phyloP scores from a whole-genome alignment of 305 asterid genomes.

The Solanum hybrid region DNA sequence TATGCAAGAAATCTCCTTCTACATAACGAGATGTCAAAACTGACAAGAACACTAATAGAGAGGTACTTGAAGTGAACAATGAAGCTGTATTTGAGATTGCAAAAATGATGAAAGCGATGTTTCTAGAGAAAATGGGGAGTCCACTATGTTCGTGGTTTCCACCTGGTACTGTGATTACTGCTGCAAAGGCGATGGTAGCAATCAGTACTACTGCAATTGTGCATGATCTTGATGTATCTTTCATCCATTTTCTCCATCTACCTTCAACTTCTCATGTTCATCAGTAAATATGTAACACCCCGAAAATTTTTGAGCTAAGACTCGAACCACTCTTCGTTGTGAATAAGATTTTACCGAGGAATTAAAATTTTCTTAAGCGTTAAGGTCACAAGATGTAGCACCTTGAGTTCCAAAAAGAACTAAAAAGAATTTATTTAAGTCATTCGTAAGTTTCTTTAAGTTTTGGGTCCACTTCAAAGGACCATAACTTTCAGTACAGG shows the following conservation, averaged over 20 bases:
- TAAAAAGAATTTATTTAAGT: no score
- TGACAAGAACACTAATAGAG: conserved; percentile 11
- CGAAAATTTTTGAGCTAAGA: no score
- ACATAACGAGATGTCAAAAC: not conserved
- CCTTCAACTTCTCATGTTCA: not conserved
- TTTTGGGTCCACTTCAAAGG: no score
- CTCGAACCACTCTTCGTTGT: no score
- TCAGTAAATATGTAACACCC: not conserved
- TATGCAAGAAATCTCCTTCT: not conserved
- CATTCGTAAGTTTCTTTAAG: no score
- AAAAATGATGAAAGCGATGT: not conserved
- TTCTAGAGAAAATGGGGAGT: not conserved
- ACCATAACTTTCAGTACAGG: no score
- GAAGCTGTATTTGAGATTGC: conserved; percentile 7
- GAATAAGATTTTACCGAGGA: no score
- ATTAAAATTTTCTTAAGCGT: no score
- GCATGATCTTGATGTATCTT: not conserved
- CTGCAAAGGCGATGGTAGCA: not conserved
- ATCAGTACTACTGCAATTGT: not conserved
- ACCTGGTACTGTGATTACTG: not conserved
- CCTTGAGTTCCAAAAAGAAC: no score
- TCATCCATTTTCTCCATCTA: not conserved
- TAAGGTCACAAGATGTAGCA: no score
- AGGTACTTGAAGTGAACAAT: not conserved
- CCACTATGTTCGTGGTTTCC: not conserved